Percentiles rank a stretch among this genome's conserved stretches.
These are phyloP conservation scores for Ceratocystis albifundus DNA, from an alignment of 2,329 filamentous ascomycete species.

Conservation along the genomic window DNA sequence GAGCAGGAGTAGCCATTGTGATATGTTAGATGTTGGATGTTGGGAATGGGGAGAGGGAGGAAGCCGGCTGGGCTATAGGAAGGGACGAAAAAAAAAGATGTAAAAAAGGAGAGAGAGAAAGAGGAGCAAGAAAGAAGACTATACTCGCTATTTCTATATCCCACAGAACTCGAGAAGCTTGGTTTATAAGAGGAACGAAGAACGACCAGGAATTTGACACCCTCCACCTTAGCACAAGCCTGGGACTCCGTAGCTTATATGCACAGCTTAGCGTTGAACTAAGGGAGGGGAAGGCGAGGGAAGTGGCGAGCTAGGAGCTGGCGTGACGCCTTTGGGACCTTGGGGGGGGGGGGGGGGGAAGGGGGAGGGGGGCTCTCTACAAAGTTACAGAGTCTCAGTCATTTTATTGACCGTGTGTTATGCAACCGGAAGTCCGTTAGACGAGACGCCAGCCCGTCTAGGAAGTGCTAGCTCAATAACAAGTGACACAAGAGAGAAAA, in stretches of 20 bases:
- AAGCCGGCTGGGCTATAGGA: background rate
- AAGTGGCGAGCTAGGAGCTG: background rate
- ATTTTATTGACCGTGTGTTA: background rate
- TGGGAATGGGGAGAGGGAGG: background rate
- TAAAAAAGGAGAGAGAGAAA: slow-evolving; percentile 22
- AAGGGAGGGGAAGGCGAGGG: background rate
- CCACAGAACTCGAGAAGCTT: background rate
- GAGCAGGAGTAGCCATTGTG: slow-evolving; percentile 52
- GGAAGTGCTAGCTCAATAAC: background rate
- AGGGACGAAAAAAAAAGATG: slow-evolving; percentile 19
- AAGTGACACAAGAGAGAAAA: background rate
- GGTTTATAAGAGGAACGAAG: background rate
- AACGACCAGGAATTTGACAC: background rate
- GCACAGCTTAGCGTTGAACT: slow-evolving; percentile 2
- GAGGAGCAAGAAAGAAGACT: slow-evolving; percentile 18
- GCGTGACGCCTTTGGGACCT: background rate
- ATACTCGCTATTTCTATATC: slow-evolving; percentile 9
- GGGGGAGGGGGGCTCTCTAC: background rate
- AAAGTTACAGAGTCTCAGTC: background rate
- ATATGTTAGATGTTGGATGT: background rate
- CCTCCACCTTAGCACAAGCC: background rate
- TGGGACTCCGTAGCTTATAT: slow-evolving; percentile 5
- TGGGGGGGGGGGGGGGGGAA: too few species aligned
- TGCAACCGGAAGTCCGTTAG: slow-evolving; percentile 10
- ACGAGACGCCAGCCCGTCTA: background rate